phyloP scores from a whole-genome alignment of 805 yeast genomes.

The Scheffersomyces amazonensis region DNA sequence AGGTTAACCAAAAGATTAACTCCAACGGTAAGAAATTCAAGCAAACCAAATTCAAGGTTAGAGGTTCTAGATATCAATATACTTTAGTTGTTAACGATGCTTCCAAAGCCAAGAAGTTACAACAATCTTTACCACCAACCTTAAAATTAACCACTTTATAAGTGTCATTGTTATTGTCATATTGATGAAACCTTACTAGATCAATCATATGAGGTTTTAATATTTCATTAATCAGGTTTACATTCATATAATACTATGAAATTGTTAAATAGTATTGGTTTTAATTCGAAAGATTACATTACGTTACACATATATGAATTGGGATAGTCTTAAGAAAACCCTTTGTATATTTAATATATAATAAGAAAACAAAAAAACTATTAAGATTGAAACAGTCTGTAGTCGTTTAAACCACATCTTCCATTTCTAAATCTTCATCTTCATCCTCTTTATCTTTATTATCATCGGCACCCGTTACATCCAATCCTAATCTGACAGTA shows the following conservation, averaged over 20 bases:
- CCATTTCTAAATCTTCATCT: conserved; percentile 76
- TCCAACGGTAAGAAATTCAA: conserved; percentile 79
- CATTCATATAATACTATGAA: too few species aligned
- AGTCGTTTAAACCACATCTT: conserved; percentile 45
- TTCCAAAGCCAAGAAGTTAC: conserved; percentile 95
- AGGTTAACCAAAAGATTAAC: conserved; percentile 83
- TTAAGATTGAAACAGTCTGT: background rate
- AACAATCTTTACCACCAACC: conserved; percentile 96
- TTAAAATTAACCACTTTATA: conserved; percentile 61
- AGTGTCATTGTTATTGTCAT: too few species aligned
- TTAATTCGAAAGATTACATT: too few species aligned
- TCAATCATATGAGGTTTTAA: too few species aligned
- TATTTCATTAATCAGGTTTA: too few species aligned
- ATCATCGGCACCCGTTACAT: conserved; percentile 37
- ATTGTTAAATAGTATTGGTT: too few species aligned
- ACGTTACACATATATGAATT: too few species aligned
- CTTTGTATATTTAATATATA: conserved; percentile 10
- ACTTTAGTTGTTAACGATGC: conserved; percentile 94
- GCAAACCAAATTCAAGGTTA: conserved; percentile 98
- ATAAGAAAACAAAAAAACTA: background rate
- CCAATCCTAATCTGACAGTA: conserved; percentile 58
- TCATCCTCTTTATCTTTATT: conserved; percentile 56
- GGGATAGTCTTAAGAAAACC: background rate
- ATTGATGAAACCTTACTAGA: too few species aligned
- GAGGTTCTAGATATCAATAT: conserved; percentile 93